Conservation (phyloP, 495 filamentous ascomycete species). For the Immersiella caudata region DNA sequence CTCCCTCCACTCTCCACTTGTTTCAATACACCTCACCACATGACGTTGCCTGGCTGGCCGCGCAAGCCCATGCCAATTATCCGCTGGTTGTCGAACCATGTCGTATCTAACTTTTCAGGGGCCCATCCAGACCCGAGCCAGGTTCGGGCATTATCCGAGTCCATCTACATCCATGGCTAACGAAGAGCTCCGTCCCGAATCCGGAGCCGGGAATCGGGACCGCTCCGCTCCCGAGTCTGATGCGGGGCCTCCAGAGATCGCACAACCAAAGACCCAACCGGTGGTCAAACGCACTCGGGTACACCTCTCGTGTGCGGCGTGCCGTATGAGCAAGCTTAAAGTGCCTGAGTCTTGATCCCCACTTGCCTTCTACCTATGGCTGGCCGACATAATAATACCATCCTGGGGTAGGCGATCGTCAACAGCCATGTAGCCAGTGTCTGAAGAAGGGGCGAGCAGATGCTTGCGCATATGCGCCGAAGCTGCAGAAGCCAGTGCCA, state of each 20-base stretch:
- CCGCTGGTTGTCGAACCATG: background rate
- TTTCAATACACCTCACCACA: background rate
- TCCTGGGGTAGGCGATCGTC: slow-evolving; percentile 22
- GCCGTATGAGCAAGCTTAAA: slow-evolving; percentile 50
- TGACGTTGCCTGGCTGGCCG: too few relatives aligned
- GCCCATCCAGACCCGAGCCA: background rate
- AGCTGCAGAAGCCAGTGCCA: slow-evolving; percentile 40
- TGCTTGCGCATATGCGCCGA: slow-evolving; percentile 50
- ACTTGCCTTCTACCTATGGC: background rate
- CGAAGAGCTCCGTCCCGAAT: background rate
- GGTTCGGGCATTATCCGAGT: background rate
- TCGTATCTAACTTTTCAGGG: slow-evolving; percentile 8
- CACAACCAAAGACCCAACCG: background rate
- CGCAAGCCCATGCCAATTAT: background rate
- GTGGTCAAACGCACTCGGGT: slow-evolving; percentile 41
- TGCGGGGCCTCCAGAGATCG: background rate
- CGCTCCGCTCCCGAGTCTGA: background rate
- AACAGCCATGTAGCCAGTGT: slow-evolving; percentile 45
- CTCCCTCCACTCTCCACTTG: background rate
- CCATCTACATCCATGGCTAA: background rate
- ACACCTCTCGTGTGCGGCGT: slow-evolving; percentile 45
- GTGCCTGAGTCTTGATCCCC: slow-evolving; percentile 32
- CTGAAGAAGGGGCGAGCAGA: slow-evolving; percentile 46
- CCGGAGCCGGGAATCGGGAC: background rate
- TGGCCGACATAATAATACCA: too few relatives aligned